Evolutionary conservation across 73 alveolate species (phyloP), one percentile per base, ranked within the genome.

Genomic region (Strombidium stylifer): DNA sequence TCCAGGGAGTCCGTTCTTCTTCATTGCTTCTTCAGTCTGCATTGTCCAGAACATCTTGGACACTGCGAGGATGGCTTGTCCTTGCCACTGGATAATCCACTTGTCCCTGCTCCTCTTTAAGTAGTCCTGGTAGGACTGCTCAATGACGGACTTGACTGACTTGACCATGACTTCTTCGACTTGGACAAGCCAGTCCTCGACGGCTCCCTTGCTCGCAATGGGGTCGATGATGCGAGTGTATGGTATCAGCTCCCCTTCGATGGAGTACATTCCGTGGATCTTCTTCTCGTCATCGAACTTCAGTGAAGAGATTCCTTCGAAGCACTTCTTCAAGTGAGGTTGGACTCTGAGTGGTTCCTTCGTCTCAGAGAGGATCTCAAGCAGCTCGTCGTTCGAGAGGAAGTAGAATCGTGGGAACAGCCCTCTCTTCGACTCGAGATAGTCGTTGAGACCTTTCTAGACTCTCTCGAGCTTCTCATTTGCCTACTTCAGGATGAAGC

Each of bases 351-450:
- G 77, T 0, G 98, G 99, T 55, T 97, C 99, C 64, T 95, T 96
- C 21, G 98, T 94, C 69, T 96, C 98, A 1, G 97, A 87, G 44
- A 96, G 84, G 58, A 96, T 96, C 87, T 95, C 98, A 42, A 96
- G 82, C 76, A 96, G 73, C 76, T 96, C 98, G 36, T 94, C 99
- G 77, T 96, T 96, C 26, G 98, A 91, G 20, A 96, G 72, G 94
- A 96, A 96, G 83, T 89, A 96, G 81, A 97, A 97, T 47, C 99
- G 93, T 10, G 99, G 99, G 89, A 97, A 97, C 52, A 93, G 85
- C 20, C 87, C 79, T 73, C 99, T 89, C 81, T 96, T 96, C 34
- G 91, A 81, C 44, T 94, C 99, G 92, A 94, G 70, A 89, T 91
- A 94, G 54, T 83, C 91, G 65, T 94, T 94, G 24, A 94, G 70